phyloP scores from a whole-genome alignment of 2,329 filamentous ascomycete species.

The Tolypocladium endophyticum region DNA sequence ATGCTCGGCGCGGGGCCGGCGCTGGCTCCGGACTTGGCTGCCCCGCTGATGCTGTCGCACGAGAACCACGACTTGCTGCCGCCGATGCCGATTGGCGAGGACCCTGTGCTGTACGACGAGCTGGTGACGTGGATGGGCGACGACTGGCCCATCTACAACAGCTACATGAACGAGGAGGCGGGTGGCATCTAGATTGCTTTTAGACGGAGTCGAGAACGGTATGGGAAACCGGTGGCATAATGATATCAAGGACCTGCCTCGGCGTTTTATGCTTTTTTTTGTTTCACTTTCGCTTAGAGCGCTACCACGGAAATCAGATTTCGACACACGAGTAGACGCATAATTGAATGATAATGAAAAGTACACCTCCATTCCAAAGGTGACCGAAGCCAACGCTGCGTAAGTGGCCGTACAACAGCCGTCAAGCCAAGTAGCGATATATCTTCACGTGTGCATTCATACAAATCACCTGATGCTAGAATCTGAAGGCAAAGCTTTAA shows the following conservation, averaged over 20 bases:
- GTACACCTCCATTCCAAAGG: background rate
- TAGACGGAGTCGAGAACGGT: background rate
- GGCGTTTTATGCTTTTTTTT: background rate
- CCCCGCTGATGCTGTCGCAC: conserved; percentile 11
- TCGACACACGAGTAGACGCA: background rate
- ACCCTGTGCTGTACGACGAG: conserved; percentile 22
- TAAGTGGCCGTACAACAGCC: background rate
- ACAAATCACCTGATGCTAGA: too few species aligned
- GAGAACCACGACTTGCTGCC: conserved; percentile 10
- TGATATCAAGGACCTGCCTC: background rate
- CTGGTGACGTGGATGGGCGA: conserved; percentile 26
- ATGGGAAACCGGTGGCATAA: background rate
- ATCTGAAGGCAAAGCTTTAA: too few species aligned
- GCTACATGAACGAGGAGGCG: conserved; percentile 8
- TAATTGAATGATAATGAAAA: background rate
- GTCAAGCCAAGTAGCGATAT: background rate
- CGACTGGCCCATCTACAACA: conserved; percentile 20
- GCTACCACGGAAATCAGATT: background rate
- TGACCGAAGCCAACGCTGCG: background rate
- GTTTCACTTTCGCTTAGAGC: background rate
- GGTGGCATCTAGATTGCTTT: background rate
- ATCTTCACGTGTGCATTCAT: too few species aligned
- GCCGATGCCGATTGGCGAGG: conserved; percentile 17
- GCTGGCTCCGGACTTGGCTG: conserved; percentile 5
- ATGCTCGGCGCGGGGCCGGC: conserved; percentile 9